Conservation (phyloP, 306 rosid genomes). For the Citrullus mucosospermus region DNA sequence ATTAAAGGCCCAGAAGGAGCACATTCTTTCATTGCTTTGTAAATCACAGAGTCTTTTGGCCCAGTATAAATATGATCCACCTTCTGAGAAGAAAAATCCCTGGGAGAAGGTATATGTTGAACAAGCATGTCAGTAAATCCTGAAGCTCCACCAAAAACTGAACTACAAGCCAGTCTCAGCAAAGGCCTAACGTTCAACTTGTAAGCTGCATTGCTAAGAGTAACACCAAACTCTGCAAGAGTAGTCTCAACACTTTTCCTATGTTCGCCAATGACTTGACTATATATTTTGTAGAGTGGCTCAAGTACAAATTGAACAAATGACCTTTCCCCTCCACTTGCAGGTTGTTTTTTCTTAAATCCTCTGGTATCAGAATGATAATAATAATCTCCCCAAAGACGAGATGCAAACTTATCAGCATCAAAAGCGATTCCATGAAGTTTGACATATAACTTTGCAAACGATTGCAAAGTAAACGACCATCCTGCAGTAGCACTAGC, state of each 20-base stretch:
- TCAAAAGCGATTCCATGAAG: slow-evolving; percentile 77
- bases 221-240: slow-evolving; percentile 87
- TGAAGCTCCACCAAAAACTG: slow-evolving; percentile 79
- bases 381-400: slow-evolving; percentile 89
- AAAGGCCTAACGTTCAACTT: slow-evolving; percentile 88
- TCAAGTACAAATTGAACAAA: slow-evolving; percentile 92
- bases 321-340: slow-evolving; percentile 82
- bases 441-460: slow-evolving; percentile 77
- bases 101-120: slow-evolving; percentile 89
- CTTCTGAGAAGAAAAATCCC: slow-evolving; percentile 66
- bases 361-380: slow-evolving; percentile 67
- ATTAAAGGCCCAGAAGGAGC: slow-evolving; percentile 79
- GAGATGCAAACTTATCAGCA: slow-evolving; percentile 71
- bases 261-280: slow-evolving; percentile 97
- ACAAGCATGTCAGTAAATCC: slow-evolving; percentile 97
- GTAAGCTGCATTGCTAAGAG: slow-evolving; percentile 88
- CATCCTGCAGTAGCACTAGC: slow-evolving; percentile 96
- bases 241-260: slow-evolving; percentile 97
- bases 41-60: slow-evolving; percentile 71
- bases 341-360: slow-evolving; percentile 81
- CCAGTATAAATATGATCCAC: slow-evolving; percentile 85
- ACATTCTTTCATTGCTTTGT: slow-evolving; percentile 77
- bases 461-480: slow-evolving; percentile 91
- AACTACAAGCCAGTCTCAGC: slow-evolving; percentile 91
- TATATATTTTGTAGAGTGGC: slow-evolving; percentile 84